A percentile compares a stretch with the other conserved stretches of the same genome.
Evolutionary conservation across 2,329 filamentous ascomycete genomes (phyloP).

Genomic region (Exserohilum rostratum): DNA sequence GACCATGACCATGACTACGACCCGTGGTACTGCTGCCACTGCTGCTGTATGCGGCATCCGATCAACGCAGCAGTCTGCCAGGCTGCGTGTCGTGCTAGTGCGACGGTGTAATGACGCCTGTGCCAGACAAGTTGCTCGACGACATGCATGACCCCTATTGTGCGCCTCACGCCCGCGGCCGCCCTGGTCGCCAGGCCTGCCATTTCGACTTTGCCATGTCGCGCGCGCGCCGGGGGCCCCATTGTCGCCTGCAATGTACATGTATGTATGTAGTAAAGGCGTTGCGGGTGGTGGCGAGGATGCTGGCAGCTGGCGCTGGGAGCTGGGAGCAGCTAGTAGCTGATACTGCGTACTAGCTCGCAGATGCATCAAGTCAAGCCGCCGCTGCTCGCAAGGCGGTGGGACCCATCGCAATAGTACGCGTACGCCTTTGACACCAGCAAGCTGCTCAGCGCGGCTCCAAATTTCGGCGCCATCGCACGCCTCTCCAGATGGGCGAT

Average conservation of each 20-base stretch:
- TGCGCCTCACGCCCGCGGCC: no score
- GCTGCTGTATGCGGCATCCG: constrained; percentile 16
- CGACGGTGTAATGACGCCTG: constrained; percentile 20
- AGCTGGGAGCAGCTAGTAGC: no score
- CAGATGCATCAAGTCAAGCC: no score
- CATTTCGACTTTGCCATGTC: neutral
- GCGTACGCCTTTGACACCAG: constrained; percentile 7
- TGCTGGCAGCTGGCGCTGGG: no score
- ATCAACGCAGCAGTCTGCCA: constrained; percentile 14
- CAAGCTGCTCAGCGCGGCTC: constrained; percentile 6
- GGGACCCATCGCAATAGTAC: neutral
- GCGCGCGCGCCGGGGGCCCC: neutral
- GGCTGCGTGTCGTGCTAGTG: constrained; percentile 25
- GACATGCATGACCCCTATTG: constrained; percentile 30
- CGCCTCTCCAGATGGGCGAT: constrained; percentile 18
- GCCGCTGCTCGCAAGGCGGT: neutral
- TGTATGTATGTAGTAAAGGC: no score
- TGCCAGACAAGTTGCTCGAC: constrained; percentile 8
- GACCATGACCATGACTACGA: no score
- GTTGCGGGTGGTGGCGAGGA: no score
- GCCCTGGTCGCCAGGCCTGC: constrained; percentile 6
- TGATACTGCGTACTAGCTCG: no score
- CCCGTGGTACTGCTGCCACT: neutral
- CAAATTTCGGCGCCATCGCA: constrained; percentile 11
- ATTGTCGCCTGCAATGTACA: constrained; percentile 16